phyloP scores from a whole-genome alignment of 1,284 basidiomycete species.

The Taiwanofungus camphoratus region DNA sequence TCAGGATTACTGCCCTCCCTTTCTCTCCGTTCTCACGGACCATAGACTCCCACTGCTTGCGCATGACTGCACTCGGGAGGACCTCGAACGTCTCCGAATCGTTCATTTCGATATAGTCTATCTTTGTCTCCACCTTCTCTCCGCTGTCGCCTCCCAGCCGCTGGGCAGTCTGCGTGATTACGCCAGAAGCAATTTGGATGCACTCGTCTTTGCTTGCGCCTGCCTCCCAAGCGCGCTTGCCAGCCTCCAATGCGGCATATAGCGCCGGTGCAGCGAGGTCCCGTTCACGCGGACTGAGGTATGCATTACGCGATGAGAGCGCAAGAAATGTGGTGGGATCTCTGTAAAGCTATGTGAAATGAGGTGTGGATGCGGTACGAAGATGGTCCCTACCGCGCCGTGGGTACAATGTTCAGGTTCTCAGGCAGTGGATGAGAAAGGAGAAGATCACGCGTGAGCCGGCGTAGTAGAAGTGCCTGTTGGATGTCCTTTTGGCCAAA shows the following conservation, averaged over 20 bases:
- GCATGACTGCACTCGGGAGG: constrained; percentile 31
- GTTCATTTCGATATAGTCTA: constrained; percentile 91
- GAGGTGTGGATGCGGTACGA: constrained; percentile 15
- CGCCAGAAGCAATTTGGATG: constrained; percentile 38
- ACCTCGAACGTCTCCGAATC: constrained; percentile 73
- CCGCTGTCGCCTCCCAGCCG: constrained; percentile 21
- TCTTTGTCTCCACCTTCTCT: constrained; percentile 47
- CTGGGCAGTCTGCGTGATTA: constrained; percentile 32
- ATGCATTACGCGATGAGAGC: constrained; percentile 88
- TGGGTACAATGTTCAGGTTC: constrained; percentile 80
- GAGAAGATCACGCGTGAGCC: constrained; percentile 81
- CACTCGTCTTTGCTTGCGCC: constrained; percentile 50
- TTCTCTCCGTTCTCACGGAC: neutral
- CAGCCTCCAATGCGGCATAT: constrained; percentile 61
- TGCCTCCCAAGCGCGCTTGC: constrained; percentile 46
- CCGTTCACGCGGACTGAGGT: constrained; percentile 66
- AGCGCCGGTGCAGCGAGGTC: constrained; percentile 65
- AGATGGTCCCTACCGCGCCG: constrained; percentile 43
- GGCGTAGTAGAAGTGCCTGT: constrained; percentile 83
- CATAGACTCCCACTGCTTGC: constrained; percentile 22
- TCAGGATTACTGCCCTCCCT: constrained; percentile 63
- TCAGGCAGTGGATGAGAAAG: constrained; percentile 68
- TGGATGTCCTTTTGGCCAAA: constrained; percentile 99
- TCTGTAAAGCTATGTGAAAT: constrained; percentile 7
- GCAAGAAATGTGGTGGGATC: constrained; percentile 65